Base-by-base conservation (phyloP, 2,329 filamentous ascomycete species). In the Neopestalotiopsis sp. region DNA sequence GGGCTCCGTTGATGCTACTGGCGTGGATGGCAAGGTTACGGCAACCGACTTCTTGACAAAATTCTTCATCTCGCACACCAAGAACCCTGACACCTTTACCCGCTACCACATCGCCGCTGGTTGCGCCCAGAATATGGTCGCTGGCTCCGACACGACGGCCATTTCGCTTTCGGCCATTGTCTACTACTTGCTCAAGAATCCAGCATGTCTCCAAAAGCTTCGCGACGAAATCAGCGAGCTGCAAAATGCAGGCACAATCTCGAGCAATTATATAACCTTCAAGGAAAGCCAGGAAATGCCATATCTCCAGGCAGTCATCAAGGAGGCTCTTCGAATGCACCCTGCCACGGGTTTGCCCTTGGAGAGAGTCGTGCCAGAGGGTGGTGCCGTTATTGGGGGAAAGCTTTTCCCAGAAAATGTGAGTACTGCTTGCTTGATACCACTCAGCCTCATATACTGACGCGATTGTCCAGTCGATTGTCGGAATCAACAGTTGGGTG, bases 221-320 rank as follows among this genome's bases (percentile, higher is more conserved):
- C 69, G 70, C 6, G 70, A 45, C 12, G 75, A 78, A 71, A 72
- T 78, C 20, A 67, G 74, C 20, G 70, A 69, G 6, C 72, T 72
- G 3, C 28, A 32, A 28, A 32, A 13, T 20, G 67, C 62, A 30
- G 70, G 69, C 34, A 61, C 13, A 42, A 70, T 71, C 10, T 45
- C 58, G 38, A 62, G 67, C 40, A 49, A 66, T 45, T 64, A 75
- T 1, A 70, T 77, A 2, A 67, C 69, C 9, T 77, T 70, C 64
- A 69, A 71, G 6, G 74, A 78, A n/a, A 72, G 78, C 1, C 75
- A 77, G 66, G 69, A 71, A 34, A 71, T 80, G n/a, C 78, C 80
- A 0, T 89, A 88, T 72, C 86, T 86, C 1, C 79, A 78, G 3
- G 86, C 85, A n/a, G 81, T 88, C 4, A 81, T 88, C 67, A 87